phyloP scores from a whole-genome alignment of 75 land plant species.

The Pinus albicaulis region DNA sequence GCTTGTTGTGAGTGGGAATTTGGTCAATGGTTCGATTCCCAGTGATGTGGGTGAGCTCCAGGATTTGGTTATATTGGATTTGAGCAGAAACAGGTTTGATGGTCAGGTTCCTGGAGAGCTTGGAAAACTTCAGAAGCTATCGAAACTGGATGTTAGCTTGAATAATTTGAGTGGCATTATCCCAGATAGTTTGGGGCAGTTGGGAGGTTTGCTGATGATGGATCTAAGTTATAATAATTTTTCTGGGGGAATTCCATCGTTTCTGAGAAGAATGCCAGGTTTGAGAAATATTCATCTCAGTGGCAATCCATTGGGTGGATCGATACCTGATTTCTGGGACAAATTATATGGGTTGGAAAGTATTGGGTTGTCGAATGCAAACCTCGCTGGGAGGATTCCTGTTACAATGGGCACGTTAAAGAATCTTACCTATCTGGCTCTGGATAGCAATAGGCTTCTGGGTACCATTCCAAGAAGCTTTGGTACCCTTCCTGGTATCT shows the following conservation, averaged over 20 bases:
- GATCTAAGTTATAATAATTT: conserved; percentile 39
- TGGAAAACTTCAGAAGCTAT: conserved; percentile 37
- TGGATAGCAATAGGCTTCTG: conserved; percentile 50
- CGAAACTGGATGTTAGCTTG: conserved; percentile 69
- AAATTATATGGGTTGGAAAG: conserved; percentile 24
- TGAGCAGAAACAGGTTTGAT: conserved; percentile 49
- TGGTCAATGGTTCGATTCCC: conserved; percentile 30
- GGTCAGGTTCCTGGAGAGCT: conserved; percentile 52
- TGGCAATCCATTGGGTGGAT: conserved; percentile 43
- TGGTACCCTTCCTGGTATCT: neutral
- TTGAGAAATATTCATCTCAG: conserved; percentile 28
- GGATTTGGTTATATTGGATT: conserved; percentile 45
- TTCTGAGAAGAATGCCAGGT: neutral
- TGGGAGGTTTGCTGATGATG: conserved; percentile 14
- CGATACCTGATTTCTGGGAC: conserved; percentile 23
- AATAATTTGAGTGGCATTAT: conserved; percentile 47
- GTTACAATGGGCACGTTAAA: conserved; percentile 27
- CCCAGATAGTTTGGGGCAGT: conserved; percentile 23
- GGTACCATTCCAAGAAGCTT: conserved; percentile 33
- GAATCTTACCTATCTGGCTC: conserved; percentile 43
- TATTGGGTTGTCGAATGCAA: conserved; percentile 37
- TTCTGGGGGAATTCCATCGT: conserved; percentile 19
- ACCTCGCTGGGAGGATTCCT: conserved; percentile 49
- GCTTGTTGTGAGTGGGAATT: conserved; percentile 39
- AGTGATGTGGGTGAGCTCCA: conserved; percentile 9